phyloP scores from a whole-genome alignment of 1,284 basidiomycete genomes.

The Porodaedalea pini region DNA sequence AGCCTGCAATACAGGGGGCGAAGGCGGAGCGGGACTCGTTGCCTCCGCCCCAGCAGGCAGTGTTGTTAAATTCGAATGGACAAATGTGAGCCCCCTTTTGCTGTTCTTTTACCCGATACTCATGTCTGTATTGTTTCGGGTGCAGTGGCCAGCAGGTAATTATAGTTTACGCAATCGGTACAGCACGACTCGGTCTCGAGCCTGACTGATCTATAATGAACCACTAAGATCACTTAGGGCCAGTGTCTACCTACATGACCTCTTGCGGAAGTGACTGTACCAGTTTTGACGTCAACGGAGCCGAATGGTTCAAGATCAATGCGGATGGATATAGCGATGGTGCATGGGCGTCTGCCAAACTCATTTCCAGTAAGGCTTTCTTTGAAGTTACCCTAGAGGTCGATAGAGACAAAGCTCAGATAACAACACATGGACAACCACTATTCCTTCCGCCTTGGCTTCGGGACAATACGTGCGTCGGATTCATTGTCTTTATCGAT shows the following conservation, averaged over 20 bases:
- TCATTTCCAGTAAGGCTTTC: conserved; percentile 29
- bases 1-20: conserved; percentile 32
- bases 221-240: conserved; percentile 28
- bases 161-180: neutral
- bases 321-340: conserved; percentile 34
- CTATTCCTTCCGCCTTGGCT: conserved; percentile 34
- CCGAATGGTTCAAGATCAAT: conserved; percentile 39
- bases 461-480: conserved; percentile 36
- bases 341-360: conserved; percentile 32
- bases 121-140: neutral
- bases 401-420: conserved; percentile 20
- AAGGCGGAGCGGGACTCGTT: conserved; percentile 25
- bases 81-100: conserved; percentile 24
- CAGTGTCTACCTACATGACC: conserved; percentile 38
- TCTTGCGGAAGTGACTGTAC: conserved; percentile 36
- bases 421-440: conserved; percentile 29
- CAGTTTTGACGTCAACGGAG: conserved; percentile 32
- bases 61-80: conserved; percentile 30
- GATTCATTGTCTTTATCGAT: conserved; percentile 6
- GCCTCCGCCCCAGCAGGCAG: conserved; percentile 29
- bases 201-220: neutral
- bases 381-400: neutral
- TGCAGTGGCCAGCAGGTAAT: conserved; percentile 27
- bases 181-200: neutral
- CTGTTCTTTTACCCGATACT: neutral